Base-by-base conservation (phyloP, 345 rosid species). In the Citropsis articulata region DNA sequence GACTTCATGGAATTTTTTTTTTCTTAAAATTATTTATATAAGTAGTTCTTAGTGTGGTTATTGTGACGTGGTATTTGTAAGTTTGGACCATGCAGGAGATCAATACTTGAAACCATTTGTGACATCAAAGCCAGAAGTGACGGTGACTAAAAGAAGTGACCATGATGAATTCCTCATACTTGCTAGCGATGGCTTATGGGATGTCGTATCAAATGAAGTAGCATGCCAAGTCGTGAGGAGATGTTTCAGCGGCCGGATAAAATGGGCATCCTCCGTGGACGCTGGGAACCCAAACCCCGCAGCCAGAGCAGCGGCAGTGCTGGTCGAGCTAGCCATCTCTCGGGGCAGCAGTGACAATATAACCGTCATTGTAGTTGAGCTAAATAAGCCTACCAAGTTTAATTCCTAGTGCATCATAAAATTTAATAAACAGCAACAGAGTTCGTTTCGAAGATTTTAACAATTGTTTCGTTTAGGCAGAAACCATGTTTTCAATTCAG, bases 181-280 rank as follows among this genome's bases (percentile, higher is more conserved):
- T 36, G 96, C 94, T 3, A 91, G 91, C 10, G 95, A 93, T 25
- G 97, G 95, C n/a, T 69, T 95, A 27, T 93, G 98, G 97, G 92
- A 90, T 18, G 92, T 88, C 2, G 71, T 95, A 36, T 82, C 94
- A 1, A 93, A 92, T 63, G 89, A 88, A 45, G 81, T 78, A n/a
- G 97, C 97, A 0, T 90, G 93, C 74, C 84, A 76, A 38, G 85
- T 93, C 5, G 92, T 85, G 69, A 88, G 82, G 73, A 84, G 83
- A 71, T 88, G 93, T 81, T 88, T 95, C 7, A 61, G 75, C 27
- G 87, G 88, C 27, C 75, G 48, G 25, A 62, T 81, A 70, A 77
- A 82, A 77, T 82, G 89, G 81, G 81, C 77, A 62, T 64, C 45
- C 2, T 67, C 55, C 3, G 57, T 57, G 24, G 65, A 61, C 5